A percentile compares a stretch with the other conserved stretches of the same genome.
Evolutionary conservation across 2,329 filamentous ascomycete species (phyloP).

Genomic region (Furcasterigmium furcatum): DNA sequence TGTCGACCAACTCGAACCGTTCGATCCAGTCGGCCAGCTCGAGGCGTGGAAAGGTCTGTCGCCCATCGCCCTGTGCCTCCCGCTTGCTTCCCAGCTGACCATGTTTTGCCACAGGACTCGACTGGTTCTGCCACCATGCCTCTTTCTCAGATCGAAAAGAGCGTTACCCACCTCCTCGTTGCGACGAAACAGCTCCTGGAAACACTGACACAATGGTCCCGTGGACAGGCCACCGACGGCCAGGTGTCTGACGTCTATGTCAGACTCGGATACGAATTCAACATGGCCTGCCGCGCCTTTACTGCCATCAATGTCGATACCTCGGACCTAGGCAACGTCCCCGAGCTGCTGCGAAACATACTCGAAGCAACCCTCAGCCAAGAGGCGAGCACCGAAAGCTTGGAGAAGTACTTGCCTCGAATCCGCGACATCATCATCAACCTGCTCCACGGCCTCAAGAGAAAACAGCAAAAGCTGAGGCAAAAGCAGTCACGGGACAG

Average conservation of each 20-base stretch:
- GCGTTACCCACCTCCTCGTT: constrained; percentile 94
- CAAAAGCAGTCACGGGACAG: constrained; percentile 59
- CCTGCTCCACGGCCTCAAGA: constrained; percentile 89
- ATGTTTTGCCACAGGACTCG: constrained; percentile 8
- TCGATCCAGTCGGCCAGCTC: constrained; percentile 44
- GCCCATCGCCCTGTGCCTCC: neutral
- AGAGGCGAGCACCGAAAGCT: constrained; percentile 87
- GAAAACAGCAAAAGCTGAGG: constrained; percentile 87
- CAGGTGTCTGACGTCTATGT: constrained; percentile 99
- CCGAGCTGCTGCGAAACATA: constrained; percentile 84
- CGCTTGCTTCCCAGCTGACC: neutral
- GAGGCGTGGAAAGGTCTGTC: constrained; percentile 50
- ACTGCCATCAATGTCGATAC: constrained; percentile 96
- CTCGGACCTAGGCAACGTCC: constrained; percentile 89
- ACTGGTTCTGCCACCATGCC: constrained; percentile 60
- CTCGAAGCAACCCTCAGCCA: constrained; percentile 95
- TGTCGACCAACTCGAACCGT: constrained; percentile 63
- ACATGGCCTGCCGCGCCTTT: constrained; percentile 96
- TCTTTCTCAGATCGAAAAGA: constrained; percentile 97
- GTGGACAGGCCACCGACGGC: constrained; percentile 83
- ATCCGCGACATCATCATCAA: constrained; percentile 99
- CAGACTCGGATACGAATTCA: constrained; percentile 96
- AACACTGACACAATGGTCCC: constrained; percentile 96
- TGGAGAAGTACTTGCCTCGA: constrained; percentile 88
- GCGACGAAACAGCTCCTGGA: constrained; percentile 97